phyloP scores from a whole-genome alignment of 495 filamentous ascomycete genomes.

The Neurospora sp. region DNA sequence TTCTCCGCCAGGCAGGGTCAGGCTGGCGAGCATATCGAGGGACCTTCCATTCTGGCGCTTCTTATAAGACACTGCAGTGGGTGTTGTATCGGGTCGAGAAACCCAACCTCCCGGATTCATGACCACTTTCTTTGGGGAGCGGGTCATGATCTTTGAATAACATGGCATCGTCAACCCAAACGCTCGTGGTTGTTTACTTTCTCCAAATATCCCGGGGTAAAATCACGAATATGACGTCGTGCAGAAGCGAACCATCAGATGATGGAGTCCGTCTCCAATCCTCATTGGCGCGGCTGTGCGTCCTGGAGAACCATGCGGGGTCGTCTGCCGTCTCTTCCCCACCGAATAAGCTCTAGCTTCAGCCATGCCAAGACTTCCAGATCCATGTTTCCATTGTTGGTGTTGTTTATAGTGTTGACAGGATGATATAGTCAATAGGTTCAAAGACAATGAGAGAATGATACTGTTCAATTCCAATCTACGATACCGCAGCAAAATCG shows the following conservation, averaged over 20 bases:
- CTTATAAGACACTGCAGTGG: background rate
- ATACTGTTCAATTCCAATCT: slow-evolving; percentile 18
- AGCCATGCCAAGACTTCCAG: background rate
- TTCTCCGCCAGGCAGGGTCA: background rate
- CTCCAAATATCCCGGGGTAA: background rate
- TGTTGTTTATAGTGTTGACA: too few species aligned
- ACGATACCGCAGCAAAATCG: slow-evolving; percentile 6
- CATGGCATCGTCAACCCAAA: too few species aligned
- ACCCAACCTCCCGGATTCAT: background rate
- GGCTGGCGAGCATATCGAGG: background rate
- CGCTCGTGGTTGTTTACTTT: background rate
- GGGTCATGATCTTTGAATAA: too few species aligned
- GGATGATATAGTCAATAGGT: too few species aligned
- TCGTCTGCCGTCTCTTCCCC: slow-evolving; percentile 8
- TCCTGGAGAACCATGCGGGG: slow-evolving; percentile 2
- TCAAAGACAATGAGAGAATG: background rate
- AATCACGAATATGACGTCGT: slow-evolving; percentile 7
- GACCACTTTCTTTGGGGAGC: too few species aligned
- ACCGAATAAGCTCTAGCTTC: slow-evolving; percentile 38
- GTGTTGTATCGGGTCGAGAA: background rate
- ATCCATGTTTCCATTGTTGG: too few species aligned
- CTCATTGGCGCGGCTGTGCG: slow-evolving; percentile 15
- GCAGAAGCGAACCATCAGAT: background rate
- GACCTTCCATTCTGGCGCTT: too few species aligned
- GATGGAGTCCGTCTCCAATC: background rate